Evolutionary conservation across 345 rosid species (phyloP).

Genomic region (Kandelia obovata): DNA sequence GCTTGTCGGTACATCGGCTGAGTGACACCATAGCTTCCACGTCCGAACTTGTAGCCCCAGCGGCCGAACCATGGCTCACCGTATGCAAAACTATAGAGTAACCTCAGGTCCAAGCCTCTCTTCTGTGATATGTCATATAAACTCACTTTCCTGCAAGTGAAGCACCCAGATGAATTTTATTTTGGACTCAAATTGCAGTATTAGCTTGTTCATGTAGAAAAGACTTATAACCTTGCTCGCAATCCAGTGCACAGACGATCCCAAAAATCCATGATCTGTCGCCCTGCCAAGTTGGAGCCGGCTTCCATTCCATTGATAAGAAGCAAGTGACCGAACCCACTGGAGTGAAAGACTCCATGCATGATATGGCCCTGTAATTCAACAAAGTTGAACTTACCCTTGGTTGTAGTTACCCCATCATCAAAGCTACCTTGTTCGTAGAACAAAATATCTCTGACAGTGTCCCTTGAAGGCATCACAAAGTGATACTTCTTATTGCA

Average conservation of each 20-base stretch:
- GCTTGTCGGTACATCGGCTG: slow-evolving; percentile 67
- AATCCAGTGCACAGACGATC: slow-evolving; percentile 76
- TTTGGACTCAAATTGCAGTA: background rate
- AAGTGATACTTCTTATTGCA: slow-evolving; percentile 95
- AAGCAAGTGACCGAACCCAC: slow-evolving; percentile 87
- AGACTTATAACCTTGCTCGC: slow-evolving; percentile 58
- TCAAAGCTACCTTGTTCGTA: slow-evolving; percentile 23
- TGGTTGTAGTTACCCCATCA: slow-evolving; percentile 25
- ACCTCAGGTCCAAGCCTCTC: slow-evolving; percentile 75
- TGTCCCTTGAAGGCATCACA: slow-evolving; percentile 65
- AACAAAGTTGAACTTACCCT: slow-evolving; percentile 42
- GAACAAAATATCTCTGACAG: slow-evolving; percentile 41
- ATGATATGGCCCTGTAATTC: slow-evolving; percentile 53
- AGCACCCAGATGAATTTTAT: background rate
- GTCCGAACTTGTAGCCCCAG: slow-evolving; percentile 77
- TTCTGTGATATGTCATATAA: slow-evolving; percentile 62
- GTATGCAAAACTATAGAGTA: slow-evolving; percentile 65
- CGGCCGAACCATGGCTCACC: slow-evolving; percentile 78
- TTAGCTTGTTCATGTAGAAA: background rate
- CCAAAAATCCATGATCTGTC: slow-evolving; percentile 82
- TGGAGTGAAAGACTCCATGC: slow-evolving; percentile 86
- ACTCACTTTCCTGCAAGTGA: slow-evolving; percentile 64
- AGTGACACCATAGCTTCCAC: slow-evolving; percentile 74
- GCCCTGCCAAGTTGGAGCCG: slow-evolving; percentile 64
- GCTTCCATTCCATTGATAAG: slow-evolving; percentile 63